Evolutionary conservation across 176 grass and related monocot species (phyloP).

Genomic region (Eragrostis nindensis): DNA sequence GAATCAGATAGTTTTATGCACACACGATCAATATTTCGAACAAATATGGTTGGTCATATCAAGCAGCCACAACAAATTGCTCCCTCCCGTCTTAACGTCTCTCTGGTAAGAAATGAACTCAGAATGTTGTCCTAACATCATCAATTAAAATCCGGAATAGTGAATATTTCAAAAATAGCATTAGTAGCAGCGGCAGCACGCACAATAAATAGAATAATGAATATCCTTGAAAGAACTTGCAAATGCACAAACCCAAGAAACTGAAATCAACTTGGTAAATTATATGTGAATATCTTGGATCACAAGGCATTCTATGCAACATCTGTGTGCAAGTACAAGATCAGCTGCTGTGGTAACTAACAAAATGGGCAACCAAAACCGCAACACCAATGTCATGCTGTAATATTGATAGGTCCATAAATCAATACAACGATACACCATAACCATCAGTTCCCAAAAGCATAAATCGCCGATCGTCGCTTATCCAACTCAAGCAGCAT

Average conservation of each 20-base stretch:
- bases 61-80: background rate
- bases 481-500: conserved; percentile 39
- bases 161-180: background rate
- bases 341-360: conserved; percentile 21
- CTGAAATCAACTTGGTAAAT: background rate
- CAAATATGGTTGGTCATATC: background rate
- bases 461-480: background rate
- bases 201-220: background rate
- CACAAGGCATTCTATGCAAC: conserved; percentile 1
- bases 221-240: too few relatives aligned
- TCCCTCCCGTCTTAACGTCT: too few relatives aligned
- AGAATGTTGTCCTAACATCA: background rate
- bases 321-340: conserved; percentile 9
- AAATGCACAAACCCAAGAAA: background rate
- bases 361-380: conserved; percentile 10
- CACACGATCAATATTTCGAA: background rate
- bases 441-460: background rate
- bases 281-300: background rate
- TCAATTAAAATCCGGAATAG: background rate
- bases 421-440: conserved; percentile 9
- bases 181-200: background rate
- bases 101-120: background rate
- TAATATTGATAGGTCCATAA: conserved; percentile 9
- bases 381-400: conserved; percentile 20
- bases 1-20: background rate